These are phyloP conservation scores for Pleurotus tuoliensis DNA, from an alignment of 768 basidiomycete genomes.

Conservation along the genomic window DNA sequence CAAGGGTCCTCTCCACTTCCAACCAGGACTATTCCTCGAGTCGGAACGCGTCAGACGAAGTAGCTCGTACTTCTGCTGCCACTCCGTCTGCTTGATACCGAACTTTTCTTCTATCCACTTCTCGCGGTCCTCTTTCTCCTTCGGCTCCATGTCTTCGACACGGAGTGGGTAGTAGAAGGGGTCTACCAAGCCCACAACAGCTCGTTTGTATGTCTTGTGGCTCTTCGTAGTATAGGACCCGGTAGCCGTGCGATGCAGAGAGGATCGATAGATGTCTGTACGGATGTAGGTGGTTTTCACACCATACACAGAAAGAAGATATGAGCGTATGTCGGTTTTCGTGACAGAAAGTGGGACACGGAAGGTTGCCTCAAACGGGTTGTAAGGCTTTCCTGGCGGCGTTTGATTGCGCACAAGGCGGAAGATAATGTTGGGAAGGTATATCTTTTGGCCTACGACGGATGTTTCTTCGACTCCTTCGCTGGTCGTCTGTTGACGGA, in stretches of 20 bases:
- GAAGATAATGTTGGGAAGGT: conserved; percentile 86
- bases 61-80: conserved; percentile 32
- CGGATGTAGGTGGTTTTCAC: conserved; percentile 91
- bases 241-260: conserved; percentile 26
- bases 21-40: conserved; percentile 26
- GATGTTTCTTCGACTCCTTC: conserved; percentile 38
- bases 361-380: conserved; percentile 94
- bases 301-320: conserved; percentile 81
- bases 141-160: conserved; percentile 69
- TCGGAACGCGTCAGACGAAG: conserved; percentile 35
- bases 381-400: conserved; percentile 73
- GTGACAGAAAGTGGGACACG: conserved; percentile 86
- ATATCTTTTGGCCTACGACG: conserved; percentile 78
- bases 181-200: conserved; percentile 85
- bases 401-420: conserved; percentile 83
- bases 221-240: conserved; percentile 27
- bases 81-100: conserved; percentile 34
- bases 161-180: conserved; percentile 92
- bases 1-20: conserved; percentile 36
- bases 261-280: conserved; percentile 84
- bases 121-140: conserved; percentile 51
- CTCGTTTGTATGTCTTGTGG: conserved; percentile 79
- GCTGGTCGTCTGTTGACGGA: conserved; percentile 35
- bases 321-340: conserved; percentile 88
- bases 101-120: conserved; percentile 65